Evolutionary conservation across 1,284 basidiomycete genomes (phyloP), one percentile per base, ranked within the genome.

Genomic region (Agaricales sp.): DNA sequence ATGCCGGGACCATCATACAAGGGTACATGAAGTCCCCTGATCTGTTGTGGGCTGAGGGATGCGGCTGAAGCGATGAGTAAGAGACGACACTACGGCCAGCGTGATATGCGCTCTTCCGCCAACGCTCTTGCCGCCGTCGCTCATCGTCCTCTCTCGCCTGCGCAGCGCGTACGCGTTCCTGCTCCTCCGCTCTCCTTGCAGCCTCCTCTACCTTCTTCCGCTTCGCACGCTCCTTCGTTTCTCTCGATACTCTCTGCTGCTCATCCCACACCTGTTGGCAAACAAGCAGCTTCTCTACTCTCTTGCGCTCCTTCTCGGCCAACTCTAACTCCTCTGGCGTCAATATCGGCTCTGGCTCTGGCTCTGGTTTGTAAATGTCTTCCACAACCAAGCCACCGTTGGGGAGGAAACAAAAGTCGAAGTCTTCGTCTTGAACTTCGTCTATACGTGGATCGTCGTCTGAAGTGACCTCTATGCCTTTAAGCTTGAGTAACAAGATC

Each of bases 371-470:
- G 51, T 70, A 68, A 18, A 66, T 66, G 43, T 74, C 75, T 52
- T 75, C 74, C 52, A 78, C 64, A 20, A 57, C 55, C 49, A 82
- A 68, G 1, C 68, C 67, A 14, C 76, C 78, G 43, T 69, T 66
- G 1, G 81, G 79, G 2, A 78, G 63, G 54, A 82, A 82, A 54
- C 70, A 75, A 44, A 70, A 63, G 55, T 77, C 73, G 57, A 83
- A 82, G 59, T 82, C 82, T 56, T 80, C 79, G 63, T 83, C 80
- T 53, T 68, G 69, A 43, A 82, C 78, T 19, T 70, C 67, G 25
- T 71, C 77, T 48, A 82, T 80, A 46, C 78, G 73, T 1, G 80
- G 78, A 61, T 82, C 80, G 51, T 73, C 62, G 58, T 78, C 75
- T 16, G 69, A 69, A 12, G 70, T 67, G 56, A 81, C 73, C 50